Evolutionary conservation across 164 flowering plant species (phyloP), one percentile per base, ranked within the genome.

Genomic region (Kingdonia uniflora): DNA sequence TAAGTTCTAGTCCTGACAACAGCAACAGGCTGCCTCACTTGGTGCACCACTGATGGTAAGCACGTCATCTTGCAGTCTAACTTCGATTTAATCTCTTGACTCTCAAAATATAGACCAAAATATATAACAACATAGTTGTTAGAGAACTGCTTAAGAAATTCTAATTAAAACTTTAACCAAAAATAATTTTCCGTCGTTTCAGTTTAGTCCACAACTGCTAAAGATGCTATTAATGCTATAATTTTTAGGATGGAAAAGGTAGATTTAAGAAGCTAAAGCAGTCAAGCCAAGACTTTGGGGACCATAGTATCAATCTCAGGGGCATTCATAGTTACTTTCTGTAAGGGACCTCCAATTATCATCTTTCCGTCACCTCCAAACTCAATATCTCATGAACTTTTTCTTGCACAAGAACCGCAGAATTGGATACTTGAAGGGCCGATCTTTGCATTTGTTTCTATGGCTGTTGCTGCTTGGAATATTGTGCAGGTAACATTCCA

Each of bases 351-450:
- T 17, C 16, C 61, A 48, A 67, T 72, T 21, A 14, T 58, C 16
- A 15, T 39, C 22, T 23, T 42, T 42, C 49, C 7, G 20, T 19
- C 69, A n/a, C 16, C 58, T 24, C 1, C 11, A 16, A n/a, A n/a
- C n/a, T 23, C 21, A 2, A n/a, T 6, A 14, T n/a, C 15, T 42
- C 16, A 42, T 42, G 17, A 42, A n/a, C 15, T 14, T 12, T 8
- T 42, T 0, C 46, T 42, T 1, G 14, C 46, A 42, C 17, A n/a
- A 42, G 7, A 42, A 42, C 16, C 46, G n/a, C n/a, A n/a, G 16
- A 42, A 63, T 19, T 80, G 89, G 89, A 49, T 73, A 12, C 56
- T 74, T 13, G 82, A 84, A 24, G 77, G 73, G 23, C 52, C 73
- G 40, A 55, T 78, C 41, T 39, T 74, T 49, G 63, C 73, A 22